phyloP scores from a whole-genome alignment of 2,329 filamentous ascomycete species.

The Rasamsonia emersonii region DNA sequence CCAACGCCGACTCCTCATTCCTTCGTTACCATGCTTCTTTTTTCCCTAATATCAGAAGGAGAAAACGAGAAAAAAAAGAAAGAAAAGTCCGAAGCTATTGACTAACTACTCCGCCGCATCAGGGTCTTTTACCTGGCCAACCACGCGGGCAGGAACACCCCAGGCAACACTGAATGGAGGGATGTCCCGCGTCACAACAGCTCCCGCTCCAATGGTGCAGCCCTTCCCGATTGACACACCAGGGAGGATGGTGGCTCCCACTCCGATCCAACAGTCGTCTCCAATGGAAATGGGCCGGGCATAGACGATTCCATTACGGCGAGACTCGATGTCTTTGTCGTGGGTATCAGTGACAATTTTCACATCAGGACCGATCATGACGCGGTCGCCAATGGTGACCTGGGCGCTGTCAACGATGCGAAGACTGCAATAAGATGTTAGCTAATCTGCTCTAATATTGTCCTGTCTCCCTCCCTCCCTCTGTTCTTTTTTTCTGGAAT shows the following conservation, averaged over 20 bases:
- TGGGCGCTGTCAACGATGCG: slow-evolving; percentile 40
- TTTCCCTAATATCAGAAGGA: neutral
- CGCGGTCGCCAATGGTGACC: slow-evolving; percentile 42
- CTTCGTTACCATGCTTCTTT: no score
- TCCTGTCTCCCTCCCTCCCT: no score
- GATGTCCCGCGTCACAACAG: slow-evolving; percentile 24
- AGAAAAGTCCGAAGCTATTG: neutral
- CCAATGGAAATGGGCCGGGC: slow-evolving; percentile 37
- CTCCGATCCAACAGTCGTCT: slow-evolving; percentile 37
- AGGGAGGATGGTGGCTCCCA: slow-evolving; percentile 29
- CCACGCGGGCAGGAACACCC: slow-evolving; percentile 28
- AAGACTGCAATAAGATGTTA: slow-evolving; percentile 7
- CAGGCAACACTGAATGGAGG: slow-evolving; percentile 25
- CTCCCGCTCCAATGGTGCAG: slow-evolving; percentile 23
- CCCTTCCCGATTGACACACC: slow-evolving; percentile 31
- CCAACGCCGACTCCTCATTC: no score
- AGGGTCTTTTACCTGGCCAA: slow-evolving; percentile 14
- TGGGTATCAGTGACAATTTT: slow-evolving; percentile 43
- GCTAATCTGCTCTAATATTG: no score
- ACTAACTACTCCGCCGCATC: slow-evolving; percentile 1
- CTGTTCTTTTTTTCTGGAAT: no score
- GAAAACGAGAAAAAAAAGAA: neutral
- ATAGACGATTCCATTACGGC: slow-evolving; percentile 39
- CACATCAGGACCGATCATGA: slow-evolving; percentile 43
- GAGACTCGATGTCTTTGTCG: slow-evolving; percentile 36